phyloP scores from a whole-genome alignment of 2,329 filamentous ascomycete species.

The Penicillium palitans region DNA sequence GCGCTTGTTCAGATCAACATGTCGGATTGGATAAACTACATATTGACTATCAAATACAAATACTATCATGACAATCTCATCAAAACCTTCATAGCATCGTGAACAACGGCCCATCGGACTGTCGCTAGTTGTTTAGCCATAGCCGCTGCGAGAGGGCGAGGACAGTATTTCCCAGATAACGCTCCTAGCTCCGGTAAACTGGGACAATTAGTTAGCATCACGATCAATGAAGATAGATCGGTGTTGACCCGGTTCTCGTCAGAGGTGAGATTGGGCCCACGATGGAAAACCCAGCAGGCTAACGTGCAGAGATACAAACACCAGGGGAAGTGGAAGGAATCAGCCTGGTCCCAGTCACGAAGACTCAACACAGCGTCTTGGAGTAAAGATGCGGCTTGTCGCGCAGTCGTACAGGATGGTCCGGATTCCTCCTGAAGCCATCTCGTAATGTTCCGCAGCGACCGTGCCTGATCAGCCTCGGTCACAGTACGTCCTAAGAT shows the following conservation, averaged over 20 bases:
- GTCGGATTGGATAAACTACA: not conserved
- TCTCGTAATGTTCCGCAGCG: slow-evolving; percentile 36
- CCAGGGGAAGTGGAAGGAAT: slow-evolving; percentile 63
- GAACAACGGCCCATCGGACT: slow-evolving; percentile 62
- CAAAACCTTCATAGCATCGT: slow-evolving; percentile 61
- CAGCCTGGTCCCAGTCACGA: slow-evolving; percentile 53
- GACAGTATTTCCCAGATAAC: slow-evolving; percentile 49
- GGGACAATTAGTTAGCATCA: slow-evolving; percentile 37
- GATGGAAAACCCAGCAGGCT: slow-evolving; percentile 60
- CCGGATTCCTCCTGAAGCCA: slow-evolving; percentile 24
- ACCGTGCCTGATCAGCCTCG: slow-evolving; percentile 52
- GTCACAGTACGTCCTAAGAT: slow-evolving; percentile 58
- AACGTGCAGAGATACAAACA: slow-evolving; percentile 61
- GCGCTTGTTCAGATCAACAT: not conserved
- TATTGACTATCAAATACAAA: not conserved
- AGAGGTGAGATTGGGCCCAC: slow-evolving; percentile 45
- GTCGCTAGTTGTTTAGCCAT: slow-evolving; percentile 58
- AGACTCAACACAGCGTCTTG: slow-evolving; percentile 52
- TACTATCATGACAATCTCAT: slow-evolving; percentile 21
- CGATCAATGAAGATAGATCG: slow-evolving; percentile 36
- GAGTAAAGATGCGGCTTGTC: slow-evolving; percentile 57
- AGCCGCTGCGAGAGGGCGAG: slow-evolving; percentile 55
- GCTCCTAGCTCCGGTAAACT: slow-evolving; percentile 38
- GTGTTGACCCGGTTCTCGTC: slow-evolving; percentile 41
- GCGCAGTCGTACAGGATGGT: slow-evolving; percentile 27